Conservation (phyloP, 1,284 basidiomycete species). For the Cutaneotrichosporon cavernicola region DNA sequence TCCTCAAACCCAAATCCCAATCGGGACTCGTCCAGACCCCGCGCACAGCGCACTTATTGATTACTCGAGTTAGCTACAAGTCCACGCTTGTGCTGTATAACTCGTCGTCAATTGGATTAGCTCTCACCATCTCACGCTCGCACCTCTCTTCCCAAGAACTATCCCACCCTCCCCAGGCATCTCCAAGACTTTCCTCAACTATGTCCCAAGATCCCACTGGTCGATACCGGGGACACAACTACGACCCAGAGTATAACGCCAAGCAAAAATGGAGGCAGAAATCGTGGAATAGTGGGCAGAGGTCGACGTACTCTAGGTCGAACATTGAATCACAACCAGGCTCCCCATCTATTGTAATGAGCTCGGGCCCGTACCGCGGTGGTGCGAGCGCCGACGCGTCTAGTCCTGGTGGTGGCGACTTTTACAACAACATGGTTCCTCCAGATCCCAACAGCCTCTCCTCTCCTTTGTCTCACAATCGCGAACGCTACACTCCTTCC, state of each 20-base stretch:
- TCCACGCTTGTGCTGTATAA: no score
- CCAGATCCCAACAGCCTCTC: background rate
- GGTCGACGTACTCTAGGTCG: background rate
- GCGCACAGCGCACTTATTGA: no score
- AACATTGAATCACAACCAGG: no score
- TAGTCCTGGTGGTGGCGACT: conserved; percentile 3
- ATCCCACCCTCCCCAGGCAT: background rate
- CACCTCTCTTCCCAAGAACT: background rate
- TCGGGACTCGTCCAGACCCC: no score
- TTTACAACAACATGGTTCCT: conserved; percentile 3
- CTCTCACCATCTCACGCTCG: background rate
- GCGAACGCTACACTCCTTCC: background rate
- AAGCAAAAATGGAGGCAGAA: conserved; percentile 12
- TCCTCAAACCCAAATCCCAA: no score
- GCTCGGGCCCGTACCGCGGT: background rate
- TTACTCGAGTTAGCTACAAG: no score
- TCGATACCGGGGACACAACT: conserved; percentile 27
- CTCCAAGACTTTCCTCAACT: background rate
- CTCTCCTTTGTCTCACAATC: background rate
- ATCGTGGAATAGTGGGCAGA: background rate
- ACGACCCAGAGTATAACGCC: conserved; percentile 23
- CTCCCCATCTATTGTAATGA: background rate
- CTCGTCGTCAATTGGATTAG: no score
- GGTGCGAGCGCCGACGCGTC: conserved; percentile 1
- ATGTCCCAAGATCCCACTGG: conserved; percentile 25